These are phyloP conservation scores for Populus hybrid DNA, from an alignment of 441 rosid genomes.

Conservation along the genomic window DNA sequence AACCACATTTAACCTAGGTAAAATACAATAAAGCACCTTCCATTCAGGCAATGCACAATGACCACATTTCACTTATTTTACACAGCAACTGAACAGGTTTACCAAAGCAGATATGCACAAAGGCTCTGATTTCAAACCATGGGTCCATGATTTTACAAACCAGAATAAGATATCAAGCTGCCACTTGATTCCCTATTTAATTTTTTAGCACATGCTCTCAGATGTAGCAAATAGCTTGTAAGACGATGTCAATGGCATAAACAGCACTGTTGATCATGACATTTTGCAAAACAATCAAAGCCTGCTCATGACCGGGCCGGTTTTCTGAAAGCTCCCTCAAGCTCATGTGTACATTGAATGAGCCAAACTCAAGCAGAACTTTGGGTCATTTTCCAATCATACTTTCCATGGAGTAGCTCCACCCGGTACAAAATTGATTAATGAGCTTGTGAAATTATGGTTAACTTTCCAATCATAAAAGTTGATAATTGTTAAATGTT, in stretches of 20 bases:
- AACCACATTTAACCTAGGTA: constrained; percentile 4
- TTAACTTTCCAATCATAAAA: background rate
- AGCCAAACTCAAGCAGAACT: background rate
- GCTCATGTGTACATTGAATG: background rate
- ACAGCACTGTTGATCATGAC: background rate
- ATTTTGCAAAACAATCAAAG: background rate
- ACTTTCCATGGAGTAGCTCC: background rate
- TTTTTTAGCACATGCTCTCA: background rate
- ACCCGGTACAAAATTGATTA: background rate
- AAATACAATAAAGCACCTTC: background rate
- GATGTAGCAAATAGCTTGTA: background rate
- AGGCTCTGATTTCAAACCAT: background rate
- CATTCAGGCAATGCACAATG: background rate
- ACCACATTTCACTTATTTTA: background rate
- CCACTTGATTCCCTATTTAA: background rate
- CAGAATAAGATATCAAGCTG: background rate
- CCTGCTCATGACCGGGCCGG: background rate
- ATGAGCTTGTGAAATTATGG: background rate
- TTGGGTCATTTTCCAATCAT: background rate
- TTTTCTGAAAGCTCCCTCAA: background rate
- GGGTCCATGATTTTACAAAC: background rate
- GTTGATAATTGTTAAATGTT: background rate
- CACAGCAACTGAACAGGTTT: background rate
- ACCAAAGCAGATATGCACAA: constrained; percentile 1
- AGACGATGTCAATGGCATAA: background rate